These are phyloP conservation scores for Candida endomychidarum DNA, from an alignment of 805 yeast genomes.

Conservation along the genomic window DNA sequence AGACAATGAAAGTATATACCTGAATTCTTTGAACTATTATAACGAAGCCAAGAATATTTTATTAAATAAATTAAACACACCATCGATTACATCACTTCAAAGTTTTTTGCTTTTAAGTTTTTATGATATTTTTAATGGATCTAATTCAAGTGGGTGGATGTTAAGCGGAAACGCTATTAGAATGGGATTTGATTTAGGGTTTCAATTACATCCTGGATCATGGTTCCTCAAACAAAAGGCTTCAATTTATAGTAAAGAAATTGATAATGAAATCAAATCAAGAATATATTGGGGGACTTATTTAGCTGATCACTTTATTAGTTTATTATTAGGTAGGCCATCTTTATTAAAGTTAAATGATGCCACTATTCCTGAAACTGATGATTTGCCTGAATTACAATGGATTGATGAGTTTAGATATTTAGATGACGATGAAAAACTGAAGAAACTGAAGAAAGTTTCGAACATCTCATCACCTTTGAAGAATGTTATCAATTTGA, in stretches of 20 bases:
- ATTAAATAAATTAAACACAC: constrained; percentile 42
- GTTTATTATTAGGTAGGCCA: constrained; percentile 59
- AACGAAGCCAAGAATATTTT: constrained; percentile 45
- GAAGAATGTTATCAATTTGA: constrained; percentile 41
- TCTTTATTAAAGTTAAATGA: constrained; percentile 54
- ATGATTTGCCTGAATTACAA: constrained; percentile 58
- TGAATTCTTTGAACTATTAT: constrained; percentile 45
- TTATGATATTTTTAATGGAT: constrained; percentile 61
- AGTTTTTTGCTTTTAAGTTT: constrained; percentile 57
- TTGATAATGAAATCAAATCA: constrained; percentile 56
- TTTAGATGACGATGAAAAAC: constrained; percentile 21
- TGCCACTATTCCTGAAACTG: constrained; percentile 60
- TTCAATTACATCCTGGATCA: constrained; percentile 59
- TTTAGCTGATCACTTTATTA: constrained; percentile 62
- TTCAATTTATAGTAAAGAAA: constrained; percentile 38
- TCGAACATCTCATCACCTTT: constrained; percentile 46
- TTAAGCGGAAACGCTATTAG: constrained; percentile 60
- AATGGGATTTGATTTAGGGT: constrained; percentile 65
- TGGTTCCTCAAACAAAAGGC: constrained; percentile 47
- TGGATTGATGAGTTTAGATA: constrained; percentile 62
- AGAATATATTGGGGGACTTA: constrained; percentile 69
- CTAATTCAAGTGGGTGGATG: constrained; percentile 62
- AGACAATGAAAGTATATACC: constrained; percentile 40
- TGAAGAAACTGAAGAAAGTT: constrained; percentile 17
- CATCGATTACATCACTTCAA: constrained; percentile 57